Evolutionary conservation across 495 filamentous ascomycete species (phyloP), one percentile per base, ranked within the genome.

Genomic region (Neohortaea acidophila): DNA sequence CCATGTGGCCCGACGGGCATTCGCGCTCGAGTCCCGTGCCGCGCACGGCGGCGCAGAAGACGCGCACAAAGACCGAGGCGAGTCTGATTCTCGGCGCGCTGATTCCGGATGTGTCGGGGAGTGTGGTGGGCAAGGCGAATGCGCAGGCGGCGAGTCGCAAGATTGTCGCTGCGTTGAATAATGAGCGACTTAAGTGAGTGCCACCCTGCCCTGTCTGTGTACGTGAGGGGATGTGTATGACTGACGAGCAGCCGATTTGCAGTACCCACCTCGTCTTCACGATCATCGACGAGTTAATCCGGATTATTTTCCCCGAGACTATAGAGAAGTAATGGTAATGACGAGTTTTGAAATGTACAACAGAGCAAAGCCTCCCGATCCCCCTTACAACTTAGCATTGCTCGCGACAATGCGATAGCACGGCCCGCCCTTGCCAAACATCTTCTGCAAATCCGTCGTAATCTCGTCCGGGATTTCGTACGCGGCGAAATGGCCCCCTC

Each of bases 1-100:
- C 60, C 4, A 70, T 96, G 66, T 97, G 84, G 82, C 85, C 83
- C 0, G 73, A 65, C 12, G 85, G 81, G 3, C 58, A 68, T 43
- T 42, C 64, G 31, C 57, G 39, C 15, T 33, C 33, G 34, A 38
- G 38, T 2, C 19, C 57, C 61, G 36, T 66, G 65, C 27, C 35
- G 41, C 25, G 51, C n/a, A 59, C 60, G 30, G 58, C 69, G 35
- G 51, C 59, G 38, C 63, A 68, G 4, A 68, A 65, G 44, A 53
- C 63, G 7, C 64, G 85, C 41, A 82, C 51, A 26, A 43, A 47
- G 40, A 54, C 48, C 30, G 59, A 63, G 28, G 59, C 59, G 18
- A 47, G 52, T 18, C 38, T 58, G 19, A 39, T 61, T 22, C 59
- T 64, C 3, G 60, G 51, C 28, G 62, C 62, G 32, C 54, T 69